These are phyloP conservation scores for Trapa bicornis DNA, from an alignment of 345 rosid genomes.

Conservation along the genomic window DNA sequence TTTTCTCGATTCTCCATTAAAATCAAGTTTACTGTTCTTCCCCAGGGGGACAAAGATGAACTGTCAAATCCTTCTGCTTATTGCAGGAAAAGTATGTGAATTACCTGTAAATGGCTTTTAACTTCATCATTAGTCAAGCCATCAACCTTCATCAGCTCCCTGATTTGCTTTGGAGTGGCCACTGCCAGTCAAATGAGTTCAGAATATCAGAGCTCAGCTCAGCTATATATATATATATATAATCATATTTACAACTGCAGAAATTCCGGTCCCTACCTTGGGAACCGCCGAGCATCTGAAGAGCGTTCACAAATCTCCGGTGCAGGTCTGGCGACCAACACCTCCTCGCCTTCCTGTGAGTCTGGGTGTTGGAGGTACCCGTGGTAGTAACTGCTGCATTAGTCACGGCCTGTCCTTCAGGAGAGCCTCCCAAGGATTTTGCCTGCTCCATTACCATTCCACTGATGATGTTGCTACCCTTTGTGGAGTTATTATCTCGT, in stretches of 20 bases:
- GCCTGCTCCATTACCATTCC: slow-evolving; percentile 19
- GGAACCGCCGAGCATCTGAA: slow-evolving; percentile 98
- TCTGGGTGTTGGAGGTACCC: slow-evolving; percentile 17
- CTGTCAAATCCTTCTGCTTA: too few species aligned
- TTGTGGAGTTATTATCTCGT: slow-evolving; percentile 21
- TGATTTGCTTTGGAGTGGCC: slow-evolving; percentile 96
- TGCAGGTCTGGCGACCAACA: slow-evolving; percentile 99
- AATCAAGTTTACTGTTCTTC: too few species aligned
- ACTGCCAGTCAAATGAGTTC: slow-evolving; percentile 26
- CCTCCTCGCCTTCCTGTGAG: slow-evolving; percentile 85
- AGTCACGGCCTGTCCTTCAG: slow-evolving; percentile 26
- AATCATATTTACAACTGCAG: too few species aligned
- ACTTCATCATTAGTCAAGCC: slow-evolving; percentile 99
- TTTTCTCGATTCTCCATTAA: too few species aligned
- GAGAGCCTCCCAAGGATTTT: slow-evolving; percentile 17
- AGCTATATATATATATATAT: background rate
- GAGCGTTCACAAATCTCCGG: slow-evolving; percentile 86
- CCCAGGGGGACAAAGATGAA: too few species aligned
- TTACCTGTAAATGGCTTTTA: slow-evolving; percentile 98
- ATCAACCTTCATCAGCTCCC: slow-evolving; percentile 98
- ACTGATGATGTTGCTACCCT: slow-evolving; percentile 6
- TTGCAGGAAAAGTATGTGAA: background rate
- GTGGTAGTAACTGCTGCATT: slow-evolving; percentile 11
- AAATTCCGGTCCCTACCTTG: slow-evolving; percentile 40
- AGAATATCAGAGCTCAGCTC: background rate